phyloP scores from a whole-genome alignment of 176 grass and related monocot genomes.

The Pharus latifolius region DNA sequence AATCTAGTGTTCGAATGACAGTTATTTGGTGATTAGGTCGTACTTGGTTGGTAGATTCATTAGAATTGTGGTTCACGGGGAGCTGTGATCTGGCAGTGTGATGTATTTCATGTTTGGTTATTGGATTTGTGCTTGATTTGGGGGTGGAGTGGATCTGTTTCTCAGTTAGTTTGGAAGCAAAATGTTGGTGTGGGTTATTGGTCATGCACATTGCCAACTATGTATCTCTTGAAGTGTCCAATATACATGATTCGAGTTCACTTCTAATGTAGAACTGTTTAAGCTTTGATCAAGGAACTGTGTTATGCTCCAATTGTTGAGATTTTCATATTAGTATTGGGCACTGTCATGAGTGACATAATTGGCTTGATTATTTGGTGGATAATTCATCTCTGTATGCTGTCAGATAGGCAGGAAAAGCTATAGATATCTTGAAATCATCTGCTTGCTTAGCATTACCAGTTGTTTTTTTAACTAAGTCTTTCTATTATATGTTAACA shows the following conservation, averaged over 20 bases:
- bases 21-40: too few relatives aligned
- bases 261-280: too few relatives aligned
- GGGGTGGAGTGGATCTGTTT: not conserved
- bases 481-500: too few relatives aligned
- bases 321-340: not conserved
- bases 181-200: not conserved
- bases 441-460: not conserved
- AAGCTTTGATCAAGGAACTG: too few relatives aligned
- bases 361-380: not conserved
- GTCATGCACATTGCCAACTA: too few relatives aligned
- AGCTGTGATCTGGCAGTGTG: not conserved
- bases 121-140: not conserved
- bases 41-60: not conserved
- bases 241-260: too few relatives aligned
- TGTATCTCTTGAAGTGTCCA: too few relatives aligned
- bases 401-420: not conserved
- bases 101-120: not conserved
- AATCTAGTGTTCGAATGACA: too few relatives aligned
- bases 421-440: not conserved
- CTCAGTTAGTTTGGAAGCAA: not conserved
- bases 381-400: not conserved
- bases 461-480: not conserved
- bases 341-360: too few relatives aligned
- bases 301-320: not conserved
- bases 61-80: not conserved